phyloP scores from a whole-genome alignment of 306 rosid genomes.

The Castanea mollissima region DNA sequence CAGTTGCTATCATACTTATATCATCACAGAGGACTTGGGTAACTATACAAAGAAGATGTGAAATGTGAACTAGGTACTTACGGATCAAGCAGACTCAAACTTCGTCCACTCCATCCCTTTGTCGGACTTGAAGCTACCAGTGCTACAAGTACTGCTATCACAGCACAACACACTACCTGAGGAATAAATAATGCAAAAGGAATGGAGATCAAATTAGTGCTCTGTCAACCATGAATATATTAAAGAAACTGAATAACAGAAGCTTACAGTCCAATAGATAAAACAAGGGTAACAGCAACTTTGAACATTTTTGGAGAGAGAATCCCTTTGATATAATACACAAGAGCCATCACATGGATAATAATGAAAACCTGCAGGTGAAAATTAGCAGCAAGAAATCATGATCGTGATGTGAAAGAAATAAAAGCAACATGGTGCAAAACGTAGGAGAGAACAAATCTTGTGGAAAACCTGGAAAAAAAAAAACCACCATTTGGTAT shows the following conservation, averaged over 20 bases:
- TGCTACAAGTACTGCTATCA: conserved; percentile 79
- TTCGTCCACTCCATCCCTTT: conserved; percentile 98
- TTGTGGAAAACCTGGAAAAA: not conserved
- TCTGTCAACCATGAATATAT: conserved; percentile 14
- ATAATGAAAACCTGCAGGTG: conserved; percentile 81
- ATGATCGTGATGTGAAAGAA: conserved; percentile 26
- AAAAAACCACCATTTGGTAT: not conserved
- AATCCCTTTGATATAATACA: conserved; percentile 86
- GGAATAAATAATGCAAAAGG: conserved; percentile 29
- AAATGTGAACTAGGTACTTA: conserved; percentile 40
- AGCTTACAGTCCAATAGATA: conserved; percentile 86
- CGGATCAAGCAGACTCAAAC: conserved; percentile 98
- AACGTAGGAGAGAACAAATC: not conserved
- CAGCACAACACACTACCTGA: conserved; percentile 75
- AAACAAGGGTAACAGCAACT: conserved; percentile 79
- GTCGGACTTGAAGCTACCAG: conserved; percentile 98
- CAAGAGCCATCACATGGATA: conserved; percentile 94
- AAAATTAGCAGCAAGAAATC: conserved; percentile 23
- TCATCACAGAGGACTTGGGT: conserved; percentile 9
- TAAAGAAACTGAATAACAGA: conserved; percentile 21
- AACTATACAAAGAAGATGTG: conserved; percentile 20
- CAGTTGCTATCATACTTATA: not conserved
- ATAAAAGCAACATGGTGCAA: conserved; percentile 4
- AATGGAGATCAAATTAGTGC: conserved; percentile 21
- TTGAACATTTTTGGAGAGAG: conserved; percentile 92